Conservation (phyloP, 1,284 basidiomycete genomes). For the Pseudozyma hubeiensis region DNA sequence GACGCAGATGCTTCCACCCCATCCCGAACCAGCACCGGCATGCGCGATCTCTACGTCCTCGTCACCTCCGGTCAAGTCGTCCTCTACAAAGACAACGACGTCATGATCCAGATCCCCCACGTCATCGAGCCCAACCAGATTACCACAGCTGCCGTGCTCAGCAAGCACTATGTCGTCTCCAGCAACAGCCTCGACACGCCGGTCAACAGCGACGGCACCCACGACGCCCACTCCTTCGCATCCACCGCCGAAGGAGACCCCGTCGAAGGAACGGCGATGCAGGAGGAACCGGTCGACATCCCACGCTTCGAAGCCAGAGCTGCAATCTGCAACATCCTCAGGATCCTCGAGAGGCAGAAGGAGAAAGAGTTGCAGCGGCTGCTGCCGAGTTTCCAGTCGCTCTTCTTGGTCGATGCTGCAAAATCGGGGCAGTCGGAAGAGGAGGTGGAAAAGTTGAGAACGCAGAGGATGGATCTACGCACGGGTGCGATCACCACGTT, state of each 20-base stretch:
- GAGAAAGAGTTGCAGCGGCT: constrained; percentile 44
- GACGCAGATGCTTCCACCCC: not conserved
- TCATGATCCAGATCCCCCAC: constrained; percentile 44
- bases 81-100: constrained; percentile 35
- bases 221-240: constrained; percentile 16
- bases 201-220: constrained; percentile 15
- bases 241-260: constrained; percentile 10
- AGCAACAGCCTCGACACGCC: constrained; percentile 18
- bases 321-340: constrained; percentile 38
- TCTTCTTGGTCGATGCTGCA: constrained; percentile 33
- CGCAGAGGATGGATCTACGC: constrained; percentile 31
- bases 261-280: constrained; percentile 7
- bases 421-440: not conserved
- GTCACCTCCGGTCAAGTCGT: constrained; percentile 31
- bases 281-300: constrained; percentile 36
- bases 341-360: constrained; percentile 35
- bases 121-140: constrained; percentile 28
- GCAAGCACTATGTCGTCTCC: constrained; percentile 23
- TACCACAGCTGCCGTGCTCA: constrained; percentile 3
- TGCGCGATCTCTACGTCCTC: constrained; percentile 38
- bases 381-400: constrained; percentile 39
- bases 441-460: constrained; percentile 3
- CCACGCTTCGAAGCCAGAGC: constrained; percentile 38
- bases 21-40: not conserved
- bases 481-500: constrained; percentile 43